Conservation (phyloP, 805 yeast species). For the Wickerhamiella siamensis region DNA sequence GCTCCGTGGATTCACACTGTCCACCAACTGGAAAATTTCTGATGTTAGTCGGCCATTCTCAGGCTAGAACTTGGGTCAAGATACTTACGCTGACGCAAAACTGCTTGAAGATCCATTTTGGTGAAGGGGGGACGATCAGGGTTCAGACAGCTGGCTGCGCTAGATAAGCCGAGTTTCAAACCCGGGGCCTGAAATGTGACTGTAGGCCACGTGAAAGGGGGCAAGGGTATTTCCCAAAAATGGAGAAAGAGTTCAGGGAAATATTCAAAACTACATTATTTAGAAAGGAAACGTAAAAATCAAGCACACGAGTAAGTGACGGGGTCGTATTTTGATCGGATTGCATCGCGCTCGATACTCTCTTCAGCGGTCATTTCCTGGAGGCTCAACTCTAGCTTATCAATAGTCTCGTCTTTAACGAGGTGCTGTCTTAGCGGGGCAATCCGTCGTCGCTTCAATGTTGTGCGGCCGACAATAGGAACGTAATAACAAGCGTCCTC, state of each 20-base stretch:
- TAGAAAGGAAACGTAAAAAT: too few species aligned
- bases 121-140: too few species aligned
- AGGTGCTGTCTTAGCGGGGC: conserved; percentile 38
- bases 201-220: too few species aligned
- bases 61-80: too few species aligned
- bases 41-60: neutral
- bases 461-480: conserved; percentile 65
- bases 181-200: too few species aligned
- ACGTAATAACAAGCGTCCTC: conserved; percentile 44
- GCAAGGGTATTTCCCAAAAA: too few species aligned
- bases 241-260: too few species aligned
- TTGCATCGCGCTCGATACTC: conserved; percentile 47
- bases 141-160: too few species aligned
- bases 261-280: too few species aligned
- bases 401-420: conserved; percentile 39
- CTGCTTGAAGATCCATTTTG: conserved; percentile 4
- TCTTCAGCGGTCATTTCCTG: conserved; percentile 66
- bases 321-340: conserved; percentile 61
- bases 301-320: conserved; percentile 40
- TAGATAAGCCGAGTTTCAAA: too few species aligned
- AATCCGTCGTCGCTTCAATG: conserved; percentile 73
- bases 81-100: conserved; percentile 4
- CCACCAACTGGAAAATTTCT: conserved; percentile 25
- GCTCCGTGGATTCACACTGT: conserved; percentile 31
- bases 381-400: conserved; percentile 44